These are phyloP conservation scores for Rubroboletus satanas DNA, from an alignment of 768 basidiomycete genomes.

Conservation along the genomic window DNA sequence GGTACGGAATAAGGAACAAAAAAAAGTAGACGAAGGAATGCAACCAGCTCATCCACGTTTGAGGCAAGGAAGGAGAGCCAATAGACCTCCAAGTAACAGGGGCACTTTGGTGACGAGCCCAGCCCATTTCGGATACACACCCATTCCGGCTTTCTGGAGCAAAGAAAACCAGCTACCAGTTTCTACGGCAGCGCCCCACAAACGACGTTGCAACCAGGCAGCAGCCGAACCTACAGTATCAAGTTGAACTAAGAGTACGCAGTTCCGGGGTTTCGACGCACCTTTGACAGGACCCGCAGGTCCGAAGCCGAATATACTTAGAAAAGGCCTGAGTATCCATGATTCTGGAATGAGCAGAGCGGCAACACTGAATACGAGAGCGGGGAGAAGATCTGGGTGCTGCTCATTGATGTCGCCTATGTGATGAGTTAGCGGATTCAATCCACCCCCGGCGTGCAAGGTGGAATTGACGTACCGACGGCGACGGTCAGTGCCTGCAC, in stretches of 20 bases:
- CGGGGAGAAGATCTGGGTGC: slow-evolving; percentile 4
- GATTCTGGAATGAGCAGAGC: slow-evolving; percentile 9
- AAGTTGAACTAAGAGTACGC: not conserved
- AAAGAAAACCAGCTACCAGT: slow-evolving; percentile 9
- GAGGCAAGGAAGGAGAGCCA: not conserved
- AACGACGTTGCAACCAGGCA: slow-evolving; percentile 4
- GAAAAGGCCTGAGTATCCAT: slow-evolving; percentile 15
- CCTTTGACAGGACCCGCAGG: not conserved
- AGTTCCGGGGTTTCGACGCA: not conserved
- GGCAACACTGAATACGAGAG: not conserved
- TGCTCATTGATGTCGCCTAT: slow-evolving; percentile 13
- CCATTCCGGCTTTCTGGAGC: slow-evolving; percentile 17
- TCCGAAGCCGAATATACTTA: slow-evolving; percentile 14
- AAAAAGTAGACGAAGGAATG: not conserved
- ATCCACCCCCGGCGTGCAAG: not conserved
- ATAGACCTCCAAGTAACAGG: not conserved
- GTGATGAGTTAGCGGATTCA: not conserved
- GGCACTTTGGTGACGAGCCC: not conserved
- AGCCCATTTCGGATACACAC: slow-evolving; percentile 6
- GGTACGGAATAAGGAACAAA: not conserved
- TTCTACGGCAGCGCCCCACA: slow-evolving; percentile 7
- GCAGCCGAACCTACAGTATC: slow-evolving; percentile 9
- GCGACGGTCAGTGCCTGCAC: slow-evolving; percentile 5
- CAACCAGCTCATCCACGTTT: not conserved
- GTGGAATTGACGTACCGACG: slow-evolving; percentile 4